Percentiles rank a stretch among this genome's conserved stretches.
phyloP scores from a whole-genome alignment of 2,329 filamentous ascomycete species.

The Bipolaris victoriae region DNA sequence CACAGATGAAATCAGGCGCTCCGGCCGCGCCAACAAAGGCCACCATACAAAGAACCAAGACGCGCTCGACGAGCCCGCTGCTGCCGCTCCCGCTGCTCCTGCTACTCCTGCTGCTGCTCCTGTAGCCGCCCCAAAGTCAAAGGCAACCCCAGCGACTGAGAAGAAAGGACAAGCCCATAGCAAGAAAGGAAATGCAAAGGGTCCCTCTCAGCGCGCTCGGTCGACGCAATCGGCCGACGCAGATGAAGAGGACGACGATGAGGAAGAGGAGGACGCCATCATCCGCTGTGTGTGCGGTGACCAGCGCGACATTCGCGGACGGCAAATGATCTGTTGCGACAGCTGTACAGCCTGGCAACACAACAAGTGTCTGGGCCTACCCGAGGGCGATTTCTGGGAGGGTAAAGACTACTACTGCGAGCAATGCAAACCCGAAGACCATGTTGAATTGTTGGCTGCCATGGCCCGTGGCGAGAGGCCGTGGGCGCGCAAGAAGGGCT shows the following conservation, averaged over 20 bases:
- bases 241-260: constrained; percentile 40
- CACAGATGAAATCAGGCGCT: constrained; percentile 85
- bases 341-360: constrained; percentile 94
- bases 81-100: constrained; percentile 43
- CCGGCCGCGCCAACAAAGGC: constrained; percentile 94
- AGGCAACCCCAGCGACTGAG: constrained; percentile 51
- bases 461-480: constrained; percentile 81
- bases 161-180: constrained; percentile 54
- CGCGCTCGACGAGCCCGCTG: constrained; percentile 41
- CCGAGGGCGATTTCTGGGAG: constrained; percentile 67
- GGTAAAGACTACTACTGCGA: constrained; percentile 79
- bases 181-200: constrained; percentile 46
- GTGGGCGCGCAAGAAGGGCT: constrained; percentile 71
- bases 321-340: constrained; percentile 96
- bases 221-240: constrained; percentile 46
- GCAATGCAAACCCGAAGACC: constrained; percentile 81
- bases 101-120: constrained; percentile 47
- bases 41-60: constrained; percentile 91
- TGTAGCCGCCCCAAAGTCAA: constrained; percentile 56
- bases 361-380: constrained; percentile 91
- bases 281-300: constrained; percentile 95
- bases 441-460: constrained; percentile 78
- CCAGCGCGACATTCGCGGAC: constrained; percentile 76
- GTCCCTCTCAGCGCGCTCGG: constrained; percentile 49
- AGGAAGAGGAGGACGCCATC: constrained; percentile 64